These are phyloP conservation scores for Acanthamoeba triangularis DNA, from an alignment of 208 protist species.

Conservation along the genomic window DNA sequence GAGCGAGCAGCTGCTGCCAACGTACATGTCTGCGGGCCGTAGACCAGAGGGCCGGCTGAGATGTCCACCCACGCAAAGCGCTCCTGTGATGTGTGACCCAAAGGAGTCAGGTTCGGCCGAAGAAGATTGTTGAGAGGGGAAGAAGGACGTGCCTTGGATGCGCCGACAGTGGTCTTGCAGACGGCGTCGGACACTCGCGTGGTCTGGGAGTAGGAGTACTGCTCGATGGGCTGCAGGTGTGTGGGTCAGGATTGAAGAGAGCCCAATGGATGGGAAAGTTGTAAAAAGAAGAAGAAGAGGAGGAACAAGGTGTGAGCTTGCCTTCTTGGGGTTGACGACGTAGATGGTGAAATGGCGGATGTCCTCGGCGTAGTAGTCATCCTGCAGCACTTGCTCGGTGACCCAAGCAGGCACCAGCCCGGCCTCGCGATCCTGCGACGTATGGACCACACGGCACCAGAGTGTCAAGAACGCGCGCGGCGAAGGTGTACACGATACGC, in stretches of 20 bases:
- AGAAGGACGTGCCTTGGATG: neutral
- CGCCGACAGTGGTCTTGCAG: neutral
- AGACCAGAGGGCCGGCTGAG: slow-evolving; percentile 16
- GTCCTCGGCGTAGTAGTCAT: neutral
- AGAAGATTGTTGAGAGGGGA: neutral
- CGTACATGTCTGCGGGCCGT: slow-evolving; percentile 37
- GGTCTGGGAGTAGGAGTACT: slow-evolving; percentile 15
- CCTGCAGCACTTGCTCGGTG: neutral
- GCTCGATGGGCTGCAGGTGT: neutral
- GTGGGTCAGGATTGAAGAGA: neutral
- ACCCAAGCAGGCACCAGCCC: neutral
- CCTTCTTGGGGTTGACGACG: slow-evolving; percentile 55
- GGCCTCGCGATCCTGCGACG: neutral
- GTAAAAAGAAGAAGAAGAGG: neutral
- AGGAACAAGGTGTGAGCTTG: neutral
- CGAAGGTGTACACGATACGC: neutral
- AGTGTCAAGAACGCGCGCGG: neutral
- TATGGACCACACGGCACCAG: neutral
- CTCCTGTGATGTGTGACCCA: neutral
- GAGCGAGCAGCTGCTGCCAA: neutral
- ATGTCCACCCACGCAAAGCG: slow-evolving; percentile 56
- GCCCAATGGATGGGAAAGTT: neutral
- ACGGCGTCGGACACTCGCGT: neutral
- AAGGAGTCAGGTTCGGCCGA: neutral
- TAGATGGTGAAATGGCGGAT: slow-evolving; percentile 52